Conservation (phyloP, 192 early-diverging fungal species). For the Backusella parvicylindrica region DNA sequence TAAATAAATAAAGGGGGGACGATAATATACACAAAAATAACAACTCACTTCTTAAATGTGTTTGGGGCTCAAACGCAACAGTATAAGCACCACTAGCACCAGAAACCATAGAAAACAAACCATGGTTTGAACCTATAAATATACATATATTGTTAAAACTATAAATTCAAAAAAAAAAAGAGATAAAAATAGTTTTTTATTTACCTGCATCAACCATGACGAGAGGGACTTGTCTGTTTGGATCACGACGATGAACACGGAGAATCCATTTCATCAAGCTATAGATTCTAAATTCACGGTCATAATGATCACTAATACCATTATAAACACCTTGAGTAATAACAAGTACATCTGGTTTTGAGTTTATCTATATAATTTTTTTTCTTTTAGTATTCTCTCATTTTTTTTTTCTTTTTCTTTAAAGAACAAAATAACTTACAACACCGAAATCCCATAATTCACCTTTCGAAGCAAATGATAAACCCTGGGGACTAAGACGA, state of each 20-base stretch:
- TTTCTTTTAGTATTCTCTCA: not conserved
- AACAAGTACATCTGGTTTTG: conserved; percentile 36
- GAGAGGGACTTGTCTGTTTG: conserved; percentile 19
- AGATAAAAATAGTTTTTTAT: not conserved
- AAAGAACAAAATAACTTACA: conserved; percentile 18
- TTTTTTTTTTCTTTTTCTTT: not conserved
- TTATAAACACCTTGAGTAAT: conserved; percentile 17
- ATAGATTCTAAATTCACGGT: conserved; percentile 33
- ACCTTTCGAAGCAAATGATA: conserved; percentile 4
- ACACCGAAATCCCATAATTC: conserved; percentile 35
- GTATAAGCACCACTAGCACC: conserved; percentile 32
- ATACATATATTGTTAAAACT: too few species aligned
- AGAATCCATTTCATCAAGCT: conserved; percentile 38
- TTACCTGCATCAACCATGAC: conserved; percentile 37
- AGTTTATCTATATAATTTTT: conserved; percentile 18
- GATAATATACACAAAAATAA: not conserved
- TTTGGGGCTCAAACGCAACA: conserved; percentile 37
- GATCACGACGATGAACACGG: conserved; percentile 32
- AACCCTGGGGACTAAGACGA: conserved; percentile 12
- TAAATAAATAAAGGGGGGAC: not conserved
- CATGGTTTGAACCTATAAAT: conserved; percentile 37
- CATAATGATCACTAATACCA: conserved; percentile 25
- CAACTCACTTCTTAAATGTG: conserved; percentile 27
- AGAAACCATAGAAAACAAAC: conserved; percentile 37
- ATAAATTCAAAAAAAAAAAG: not conserved